A percentile compares a stretch with the other conserved stretches of the same genome.
Evolutionary conservation across 2,329 filamentous ascomycete genomes (phyloP).

Genomic region (Fusarium oxysporum): DNA sequence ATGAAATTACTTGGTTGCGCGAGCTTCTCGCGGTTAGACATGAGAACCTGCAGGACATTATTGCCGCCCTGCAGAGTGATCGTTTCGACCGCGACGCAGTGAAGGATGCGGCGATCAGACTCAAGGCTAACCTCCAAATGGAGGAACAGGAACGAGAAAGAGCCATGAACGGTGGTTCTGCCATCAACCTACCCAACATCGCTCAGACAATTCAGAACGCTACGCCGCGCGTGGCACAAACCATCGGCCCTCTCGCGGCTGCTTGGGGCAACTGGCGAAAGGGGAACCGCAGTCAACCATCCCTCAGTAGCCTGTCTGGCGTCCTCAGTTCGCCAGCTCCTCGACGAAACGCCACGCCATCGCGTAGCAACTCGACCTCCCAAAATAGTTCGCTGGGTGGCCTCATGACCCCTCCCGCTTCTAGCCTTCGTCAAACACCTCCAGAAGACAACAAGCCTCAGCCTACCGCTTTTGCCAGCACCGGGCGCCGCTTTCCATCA

Average conservation of each 20-base stretch:
- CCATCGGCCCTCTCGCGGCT: conserved; percentile 81
- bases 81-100: conserved; percentile 82
- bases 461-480: conserved; percentile 71
- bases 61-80: conserved; percentile 79
- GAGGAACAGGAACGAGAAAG: conserved; percentile 95
- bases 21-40: conserved; percentile 92
- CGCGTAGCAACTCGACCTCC: conserved; percentile 65
- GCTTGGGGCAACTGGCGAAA: conserved; percentile 97
- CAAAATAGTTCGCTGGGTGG: conserved; percentile 76
- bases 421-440: conserved; percentile 73
- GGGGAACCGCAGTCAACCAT: conserved; percentile 67
- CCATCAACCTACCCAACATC: conserved; percentile 78
- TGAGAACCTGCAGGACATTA: conserved; percentile 92
- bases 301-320: conserved; percentile 61
- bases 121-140: conserved; percentile 97
- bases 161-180: conserved; percentile 76
- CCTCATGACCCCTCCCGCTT: conserved; percentile 89
- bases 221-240: conserved; percentile 85
- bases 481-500: conserved; percentile 67
- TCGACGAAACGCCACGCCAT: conserved; percentile 66
- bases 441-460: conserved; percentile 57
- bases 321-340: conserved; percentile 58
- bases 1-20: conserved; percentile 94
- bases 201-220: conserved; percentile 82
- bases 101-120: conserved; percentile 89